Percentiles rank a stretch among this genome's conserved stretches.
Evolutionary conservation across 768 basidiomycete species (phyloP).

Genomic region (Boletus reticulatus): DNA sequence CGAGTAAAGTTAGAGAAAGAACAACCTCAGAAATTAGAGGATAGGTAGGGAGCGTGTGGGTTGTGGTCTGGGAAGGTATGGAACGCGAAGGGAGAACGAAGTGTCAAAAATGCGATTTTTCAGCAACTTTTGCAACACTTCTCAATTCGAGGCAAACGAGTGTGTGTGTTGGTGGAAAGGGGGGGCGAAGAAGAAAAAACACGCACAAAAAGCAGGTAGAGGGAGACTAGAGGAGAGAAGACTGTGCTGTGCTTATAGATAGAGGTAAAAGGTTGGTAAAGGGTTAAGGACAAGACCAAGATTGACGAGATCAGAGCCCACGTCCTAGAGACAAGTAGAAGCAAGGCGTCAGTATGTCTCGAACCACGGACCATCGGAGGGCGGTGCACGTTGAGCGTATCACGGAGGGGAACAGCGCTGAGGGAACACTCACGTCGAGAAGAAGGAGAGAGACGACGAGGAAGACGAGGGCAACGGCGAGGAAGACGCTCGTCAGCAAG

Average conservation of each 20-base stretch:
- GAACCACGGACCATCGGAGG: neutral
- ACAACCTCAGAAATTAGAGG: constrained; percentile 35
- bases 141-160: constrained; percentile 28
- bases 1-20: constrained; percentile 57
- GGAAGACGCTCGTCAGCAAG: constrained; percentile 19
- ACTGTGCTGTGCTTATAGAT: constrained; percentile 40
- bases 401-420: neutral
- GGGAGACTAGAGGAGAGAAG: constrained; percentile 28
- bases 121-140: constrained; percentile 28
- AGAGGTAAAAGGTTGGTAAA: constrained; percentile 34
- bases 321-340: constrained; percentile 15
- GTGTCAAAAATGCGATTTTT: constrained; percentile 29
- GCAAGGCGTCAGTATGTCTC: constrained; percentile 4
- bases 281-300: constrained; percentile 33
- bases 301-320: constrained; percentile 33
- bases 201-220: constrained; percentile 39
- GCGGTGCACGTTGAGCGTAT: neutral
- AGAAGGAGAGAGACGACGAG: constrained; percentile 11
- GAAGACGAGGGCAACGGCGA: constrained; percentile 13
- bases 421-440: constrained; percentile 26
- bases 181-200: constrained; percentile 32
- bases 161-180: constrained; percentile 25
- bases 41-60: constrained; percentile 46
- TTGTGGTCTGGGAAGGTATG: constrained; percentile 30
- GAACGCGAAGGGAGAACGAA: constrained; percentile 18